phyloP scores from a whole-genome alignment of 331 rosid species.

The Cydonia oblonga region DNA sequence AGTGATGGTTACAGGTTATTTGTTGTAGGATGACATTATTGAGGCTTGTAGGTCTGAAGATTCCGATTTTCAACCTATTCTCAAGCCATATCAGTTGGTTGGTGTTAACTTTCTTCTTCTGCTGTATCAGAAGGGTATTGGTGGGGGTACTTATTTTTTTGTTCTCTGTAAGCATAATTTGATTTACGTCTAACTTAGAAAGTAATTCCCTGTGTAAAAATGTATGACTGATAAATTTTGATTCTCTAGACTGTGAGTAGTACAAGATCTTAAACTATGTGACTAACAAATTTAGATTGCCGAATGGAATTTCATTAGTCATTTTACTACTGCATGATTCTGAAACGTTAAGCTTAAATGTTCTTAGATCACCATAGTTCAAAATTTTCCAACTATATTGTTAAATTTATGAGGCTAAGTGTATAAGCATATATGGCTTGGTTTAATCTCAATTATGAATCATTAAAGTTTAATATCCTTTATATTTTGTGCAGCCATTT shows the following conservation, averaged over 20 bases:
- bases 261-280: not conserved
- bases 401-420: not conserved
- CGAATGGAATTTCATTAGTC: not conserved
- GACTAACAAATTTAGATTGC: not conserved
- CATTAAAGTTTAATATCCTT: conserved; percentile 17
- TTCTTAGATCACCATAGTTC: not conserved
- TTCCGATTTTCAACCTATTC: conserved; percentile 79
- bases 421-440: not conserved
- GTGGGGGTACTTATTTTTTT: conserved; percentile 56
- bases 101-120: conserved; percentile 92
- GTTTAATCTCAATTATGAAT: not conserved
- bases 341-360: not conserved
- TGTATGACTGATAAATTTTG: not conserved
- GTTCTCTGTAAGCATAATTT: not conserved
- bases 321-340: not conserved
- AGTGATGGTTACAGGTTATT: not conserved
- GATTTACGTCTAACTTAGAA: not conserved
- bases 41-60: conserved; percentile 67
- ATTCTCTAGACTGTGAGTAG: not conserved
- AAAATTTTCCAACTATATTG: not conserved
- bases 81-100: conserved; percentile 90
- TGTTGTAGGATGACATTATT: conserved; percentile 64
- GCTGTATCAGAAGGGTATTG: conserved; percentile 69
- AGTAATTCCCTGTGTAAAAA: not conserved
- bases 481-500: conserved; percentile 55